phyloP scores from a whole-genome alignment of 352 stramenopile species.

The Phytophthora hibernalis region DNA sequence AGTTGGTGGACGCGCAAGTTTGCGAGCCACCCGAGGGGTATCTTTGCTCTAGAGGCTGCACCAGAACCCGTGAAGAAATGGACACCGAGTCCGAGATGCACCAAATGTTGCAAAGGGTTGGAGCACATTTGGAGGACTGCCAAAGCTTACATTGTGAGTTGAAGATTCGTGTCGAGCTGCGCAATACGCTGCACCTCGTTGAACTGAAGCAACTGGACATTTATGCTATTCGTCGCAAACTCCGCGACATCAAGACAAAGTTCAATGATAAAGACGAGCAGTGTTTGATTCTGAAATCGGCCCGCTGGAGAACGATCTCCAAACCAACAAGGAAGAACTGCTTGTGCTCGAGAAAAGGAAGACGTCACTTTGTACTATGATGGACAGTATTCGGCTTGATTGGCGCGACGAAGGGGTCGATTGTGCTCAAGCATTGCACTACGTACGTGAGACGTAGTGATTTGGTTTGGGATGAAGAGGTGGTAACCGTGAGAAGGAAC shows the following conservation, averaged over 20 bases:
- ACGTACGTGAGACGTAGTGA: constrained; percentile 1
- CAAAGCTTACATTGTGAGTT: constrained; percentile 9
- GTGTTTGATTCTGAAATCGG: background rate
- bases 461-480: background rate
- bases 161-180: constrained; percentile 7
- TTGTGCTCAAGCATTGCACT: background rate
- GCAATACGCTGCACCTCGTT: background rate
- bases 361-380: constrained; percentile 1
- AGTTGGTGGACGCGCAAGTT: background rate
- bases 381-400: constrained; percentile 25
- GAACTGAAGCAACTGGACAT: constrained; percentile 22
- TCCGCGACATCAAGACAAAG: constrained; percentile 10
- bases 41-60: constrained; percentile 7
- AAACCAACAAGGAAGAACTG: constrained; percentile 9
- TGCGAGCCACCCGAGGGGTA: constrained; percentile 9
- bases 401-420: constrained; percentile 18
- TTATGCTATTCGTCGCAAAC: background rate
- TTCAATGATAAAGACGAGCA: background rate
- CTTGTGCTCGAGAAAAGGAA: background rate
- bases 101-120: constrained; percentile 1
- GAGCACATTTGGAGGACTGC: constrained; percentile 8
- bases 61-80: background rate
- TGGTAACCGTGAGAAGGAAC: background rate
- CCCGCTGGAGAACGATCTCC: background rate
- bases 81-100: background rate